Conservation (phyloP, 2,329 filamentous ascomycete species). For the Verticillium isaacii region DNA sequence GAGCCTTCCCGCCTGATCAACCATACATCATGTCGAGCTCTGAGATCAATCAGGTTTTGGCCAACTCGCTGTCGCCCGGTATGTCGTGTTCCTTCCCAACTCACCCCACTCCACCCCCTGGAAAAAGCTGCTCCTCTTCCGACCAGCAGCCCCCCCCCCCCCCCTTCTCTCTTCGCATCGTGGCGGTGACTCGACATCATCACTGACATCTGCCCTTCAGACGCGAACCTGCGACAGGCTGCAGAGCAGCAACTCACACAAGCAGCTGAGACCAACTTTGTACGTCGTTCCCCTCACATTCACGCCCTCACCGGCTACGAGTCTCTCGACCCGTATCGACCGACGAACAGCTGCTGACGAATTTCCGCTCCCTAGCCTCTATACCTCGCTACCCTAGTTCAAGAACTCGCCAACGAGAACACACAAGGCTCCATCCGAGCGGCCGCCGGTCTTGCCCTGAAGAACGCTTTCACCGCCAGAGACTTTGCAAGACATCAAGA, state of each 20-base stretch:
- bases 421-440: slow-evolving; percentile 80
- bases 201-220: slow-evolving; percentile 44
- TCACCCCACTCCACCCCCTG: slow-evolving; percentile 6
- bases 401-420: slow-evolving; percentile 88
- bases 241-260: slow-evolving; percentile 92
- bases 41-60: slow-evolving; percentile 97
- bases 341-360: slow-evolving; percentile 17
- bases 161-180: slow-evolving; percentile 4
- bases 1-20: slow-evolving; percentile 1
- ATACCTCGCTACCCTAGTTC: slow-evolving; percentile 88
- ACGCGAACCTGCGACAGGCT: slow-evolving; percentile 82
- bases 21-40: slow-evolving; percentile 61
- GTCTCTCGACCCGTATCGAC: background rate
- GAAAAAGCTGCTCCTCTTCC: background rate
- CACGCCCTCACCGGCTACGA: slow-evolving; percentile 10
- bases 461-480: slow-evolving; percentile 96
- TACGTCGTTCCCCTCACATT: slow-evolving; percentile 41
- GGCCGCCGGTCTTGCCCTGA: slow-evolving; percentile 91
- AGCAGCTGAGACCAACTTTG: slow-evolving; percentile 93
- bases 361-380: slow-evolving; percentile 57
- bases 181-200: slow-evolving; percentile 5
- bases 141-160: background rate
- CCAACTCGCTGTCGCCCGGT: slow-evolving; percentile 95
- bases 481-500: slow-evolving; percentile 83
- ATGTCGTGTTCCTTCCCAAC: slow-evolving; percentile 32